Conservation (phyloP, 768 basidiomycete species). For the Imleria badia region DNA sequence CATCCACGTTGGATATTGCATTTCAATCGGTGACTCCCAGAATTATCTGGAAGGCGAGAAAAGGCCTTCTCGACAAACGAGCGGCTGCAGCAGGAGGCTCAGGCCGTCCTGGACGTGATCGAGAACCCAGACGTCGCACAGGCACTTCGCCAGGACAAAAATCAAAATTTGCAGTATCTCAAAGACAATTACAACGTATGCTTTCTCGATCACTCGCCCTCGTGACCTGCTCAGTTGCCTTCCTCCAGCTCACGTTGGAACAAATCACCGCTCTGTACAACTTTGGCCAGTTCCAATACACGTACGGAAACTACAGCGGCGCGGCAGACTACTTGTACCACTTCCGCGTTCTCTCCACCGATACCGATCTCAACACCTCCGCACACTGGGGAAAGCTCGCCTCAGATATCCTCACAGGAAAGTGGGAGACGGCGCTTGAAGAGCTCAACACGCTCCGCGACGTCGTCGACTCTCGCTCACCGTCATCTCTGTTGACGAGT, state of each 20-base stretch:
- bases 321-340: slow-evolving; percentile 99
- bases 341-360: slow-evolving; percentile 95
- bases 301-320: slow-evolving; percentile 95
- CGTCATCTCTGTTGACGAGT: slow-evolving; percentile 47
- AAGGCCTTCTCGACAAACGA: slow-evolving; percentile 83
- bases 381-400: slow-evolving; percentile 99
- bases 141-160: slow-evolving; percentile 92
- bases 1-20: not conserved
- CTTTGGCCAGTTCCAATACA: slow-evolving; percentile 98
- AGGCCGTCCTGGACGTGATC: slow-evolving; percentile 92
- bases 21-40: slow-evolving; percentile 38
- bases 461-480: slow-evolving; percentile 76
- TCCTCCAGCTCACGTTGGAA: slow-evolving; percentile 79
- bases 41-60: slow-evolving; percentile 81
- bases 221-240: slow-evolving; percentile 1
- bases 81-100: slow-evolving; percentile 84
- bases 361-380: slow-evolving; percentile 89
- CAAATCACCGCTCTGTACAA: slow-evolving; percentile 96
- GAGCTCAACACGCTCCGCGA: slow-evolving; percentile 96
- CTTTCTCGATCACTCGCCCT: slow-evolving; percentile 3
- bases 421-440: slow-evolving; percentile 93
- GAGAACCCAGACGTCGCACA: slow-evolving; percentile 96
- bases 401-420: slow-evolving; percentile 91
- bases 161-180: slow-evolving; percentile 91
- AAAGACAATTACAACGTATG: slow-evolving; percentile 89